These are phyloP conservation scores for Trichoderma koningii DNA, from an alignment of 2,329 filamentous ascomycete genomes.

Conservation along the genomic window DNA sequence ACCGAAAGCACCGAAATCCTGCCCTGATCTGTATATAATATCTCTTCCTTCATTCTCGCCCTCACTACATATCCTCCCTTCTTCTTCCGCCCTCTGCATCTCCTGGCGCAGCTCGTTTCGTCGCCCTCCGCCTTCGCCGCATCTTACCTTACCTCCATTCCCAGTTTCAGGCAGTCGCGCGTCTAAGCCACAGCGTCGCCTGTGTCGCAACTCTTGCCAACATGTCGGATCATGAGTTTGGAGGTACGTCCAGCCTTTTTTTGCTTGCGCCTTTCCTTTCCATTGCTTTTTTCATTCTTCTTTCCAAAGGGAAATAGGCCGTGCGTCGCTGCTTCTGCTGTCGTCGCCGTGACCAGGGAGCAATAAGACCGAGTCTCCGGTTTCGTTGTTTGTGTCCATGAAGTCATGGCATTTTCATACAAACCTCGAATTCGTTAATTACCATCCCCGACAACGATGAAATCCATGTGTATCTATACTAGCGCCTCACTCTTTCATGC, in stretches of 20 bases:
- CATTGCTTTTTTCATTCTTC: background rate
- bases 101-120: background rate
- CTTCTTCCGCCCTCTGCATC: background rate
- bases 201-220: conserved; percentile 28
- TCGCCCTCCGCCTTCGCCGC: conserved; percentile 5
- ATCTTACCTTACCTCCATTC: background rate
- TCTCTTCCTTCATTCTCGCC: background rate
- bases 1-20: background rate
- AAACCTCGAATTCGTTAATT: background rate
- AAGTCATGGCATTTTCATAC: conserved; percentile 1
- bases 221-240: conserved; percentile 70
- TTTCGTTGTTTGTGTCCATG: conserved; percentile 8
- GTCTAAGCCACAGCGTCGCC: conserved; percentile 8
- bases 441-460: background rate
- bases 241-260: conserved; percentile 41
- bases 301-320: background rate
- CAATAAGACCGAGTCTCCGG: background rate
- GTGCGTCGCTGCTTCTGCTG: conserved; percentile 16
- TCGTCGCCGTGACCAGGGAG: background rate
- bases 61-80: background rate
- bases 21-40: background rate
- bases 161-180: conserved; percentile 7
- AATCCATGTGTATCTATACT: too few species aligned
- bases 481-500: background rate
- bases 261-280: background rate